Evolutionary conservation across 2,329 filamentous ascomycete species (phyloP), one percentile per base, ranked within the genome.

Genomic region (Zymoseptoria ardabiliae): DNA sequence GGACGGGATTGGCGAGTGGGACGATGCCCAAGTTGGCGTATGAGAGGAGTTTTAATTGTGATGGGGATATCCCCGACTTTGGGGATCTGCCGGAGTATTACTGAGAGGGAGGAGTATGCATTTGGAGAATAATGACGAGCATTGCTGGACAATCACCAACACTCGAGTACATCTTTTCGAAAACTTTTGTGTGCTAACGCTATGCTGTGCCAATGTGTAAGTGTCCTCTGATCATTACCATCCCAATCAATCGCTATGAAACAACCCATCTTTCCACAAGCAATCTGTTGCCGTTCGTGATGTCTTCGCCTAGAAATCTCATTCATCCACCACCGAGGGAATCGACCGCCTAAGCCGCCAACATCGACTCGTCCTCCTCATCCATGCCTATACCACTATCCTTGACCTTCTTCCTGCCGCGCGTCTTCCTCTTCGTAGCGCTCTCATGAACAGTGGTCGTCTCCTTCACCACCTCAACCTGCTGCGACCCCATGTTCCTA

Each of bases 1-100:
- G 92, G 75, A 80, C 85, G 64, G 92, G 91, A 0, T 78, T 92
- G 63, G 82, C 82, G 56, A 88, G 88, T 1, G 90, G 90, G 0
- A 90, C 93, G 53, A 74, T 99, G 76, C 94, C 94, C 1, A 60
- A 70, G 54, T 73, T 74, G 68, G 75, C 75, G 52, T 78, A 74
- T 64, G 67, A 77, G 58, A 68, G 77, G 59, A 69, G 68, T 20
- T 81, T 77, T 63, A 72, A 69, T 61, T 81, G 79, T 71, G 61
- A 67, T 63, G 61, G 67, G 13, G 63, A 63, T 10, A 71, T 79
- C 58, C 75, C 77, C 50, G 68, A 72, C 61, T 81, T 75, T 72
- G 69, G 59, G 56, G 76, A 73, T 21, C 65, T 81, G 72, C 65
- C 71, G 51, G 79, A 81, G 74, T 71, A 70, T 64, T 81, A 79